phyloP scores from a whole-genome alignment of 495 filamentous ascomycete genomes.

The Copromyces sp. region DNA sequence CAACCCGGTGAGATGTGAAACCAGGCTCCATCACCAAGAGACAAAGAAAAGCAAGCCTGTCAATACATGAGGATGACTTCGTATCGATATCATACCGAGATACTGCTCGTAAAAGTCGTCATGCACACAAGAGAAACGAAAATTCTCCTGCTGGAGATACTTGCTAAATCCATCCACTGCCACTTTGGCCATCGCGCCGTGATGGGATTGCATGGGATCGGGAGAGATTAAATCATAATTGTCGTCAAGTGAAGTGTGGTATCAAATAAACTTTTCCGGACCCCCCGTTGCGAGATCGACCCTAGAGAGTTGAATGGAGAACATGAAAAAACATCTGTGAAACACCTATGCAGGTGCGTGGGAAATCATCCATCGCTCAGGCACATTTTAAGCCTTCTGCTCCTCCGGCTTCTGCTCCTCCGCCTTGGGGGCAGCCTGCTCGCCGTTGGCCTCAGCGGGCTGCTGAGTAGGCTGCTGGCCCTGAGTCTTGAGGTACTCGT shows the following conservation, averaged over 20 bases:
- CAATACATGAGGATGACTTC: constrained; percentile 21
- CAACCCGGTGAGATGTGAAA: neutral
- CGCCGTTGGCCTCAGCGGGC: constrained; percentile 18
- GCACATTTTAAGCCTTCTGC: constrained; percentile 36
- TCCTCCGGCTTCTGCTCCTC: constrained; percentile 51
- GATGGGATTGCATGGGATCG: constrained; percentile 7
- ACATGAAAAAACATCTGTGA: constrained; percentile 13
- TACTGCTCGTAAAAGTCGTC: constrained; percentile 17
- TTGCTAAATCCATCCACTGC: constrained; percentile 15
- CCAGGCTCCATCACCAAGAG: neutral
- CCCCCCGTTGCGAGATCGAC: constrained; percentile 25
- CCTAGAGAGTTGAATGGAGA: constrained; percentile 22
- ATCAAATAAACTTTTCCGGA: constrained; percentile 41
- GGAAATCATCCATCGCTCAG: constrained; percentile 1
- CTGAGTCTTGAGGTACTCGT: constrained; percentile 87
- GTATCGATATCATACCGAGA: constrained; percentile 22
- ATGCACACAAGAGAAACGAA: constrained; percentile 5
- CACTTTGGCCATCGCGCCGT: constrained; percentile 1
- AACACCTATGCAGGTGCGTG: constrained; percentile 5
- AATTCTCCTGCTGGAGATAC: constrained; percentile 13
- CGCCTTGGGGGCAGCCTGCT: constrained; percentile 30
- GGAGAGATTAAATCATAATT: constrained; percentile 28
- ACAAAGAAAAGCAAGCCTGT: constrained; percentile 17
- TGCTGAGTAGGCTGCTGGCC: constrained; percentile 23
- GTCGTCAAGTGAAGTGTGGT: constrained; percentile 26